Evolutionary conservation across 495 filamentous ascomycete genomes (phyloP), one percentile per base, ranked within the genome.

Genomic region (Penicillium simplicissimum): DNA sequence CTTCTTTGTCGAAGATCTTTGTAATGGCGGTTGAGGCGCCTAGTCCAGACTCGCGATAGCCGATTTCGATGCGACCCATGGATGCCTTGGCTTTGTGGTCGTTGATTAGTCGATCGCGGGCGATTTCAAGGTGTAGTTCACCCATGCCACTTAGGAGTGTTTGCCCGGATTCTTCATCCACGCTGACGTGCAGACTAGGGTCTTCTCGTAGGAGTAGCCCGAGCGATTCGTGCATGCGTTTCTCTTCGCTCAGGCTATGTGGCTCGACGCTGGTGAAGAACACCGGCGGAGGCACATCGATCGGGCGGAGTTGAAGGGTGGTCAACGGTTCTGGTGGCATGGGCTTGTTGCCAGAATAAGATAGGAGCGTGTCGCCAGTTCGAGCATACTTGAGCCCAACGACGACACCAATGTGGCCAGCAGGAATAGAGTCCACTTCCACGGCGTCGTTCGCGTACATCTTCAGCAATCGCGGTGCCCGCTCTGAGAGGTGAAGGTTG

Each of bases 141-240:
- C 96, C 96, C 96, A 99, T 99, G 11, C 96, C 96, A 38, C 90
- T 91, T 1, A 99, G 80, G 9, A 96, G 87, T 17, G 93, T 97
- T 64, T 97, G 94, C 1, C 93, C 95, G 0, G 91, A 92, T 69
- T 97, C 96, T 64, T 93, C 88, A 67, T 98, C 92, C 21, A 89
- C 76, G 49, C 79, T 88, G 68, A 97, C 86, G 25, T 93, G 85
- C n/a, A 99, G 76, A 72, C 91, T 96, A 19, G 96, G 96, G 68
- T 99, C 96, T 77, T 99, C 96, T 51, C 96, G 84, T 0, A 96
- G 80, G 13, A 97, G 84, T 47, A 94, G 80, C 1, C 80, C 82
- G 3, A 99, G 80, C 2, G 87, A 85, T n/a, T 89, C 87, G 57
- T 88, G 84, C 15, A 97, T 82, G 37, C 83, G 83, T 65, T 93